Evolutionary conservation across 2,329 filamentous ascomycete species (phyloP).

Genomic region (Aspergillus novofumigatus): DNA sequence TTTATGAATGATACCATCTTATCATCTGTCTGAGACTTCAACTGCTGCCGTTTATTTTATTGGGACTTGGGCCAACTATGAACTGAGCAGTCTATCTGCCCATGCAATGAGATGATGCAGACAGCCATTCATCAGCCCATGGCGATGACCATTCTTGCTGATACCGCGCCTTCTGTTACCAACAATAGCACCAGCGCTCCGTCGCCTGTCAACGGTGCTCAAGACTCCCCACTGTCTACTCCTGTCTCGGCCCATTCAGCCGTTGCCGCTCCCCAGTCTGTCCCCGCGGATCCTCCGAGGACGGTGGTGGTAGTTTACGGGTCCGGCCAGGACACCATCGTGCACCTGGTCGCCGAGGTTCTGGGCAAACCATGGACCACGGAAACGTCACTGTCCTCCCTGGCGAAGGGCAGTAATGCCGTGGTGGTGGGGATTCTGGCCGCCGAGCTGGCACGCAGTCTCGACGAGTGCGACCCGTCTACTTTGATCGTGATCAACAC

Average conservation of each 20-base stretch:
- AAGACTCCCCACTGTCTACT: not conserved
- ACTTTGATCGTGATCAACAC: constrained; percentile 69
- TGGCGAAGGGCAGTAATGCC: constrained; percentile 53
- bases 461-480: constrained; percentile 55
- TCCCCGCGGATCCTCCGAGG: constrained; percentile 15
- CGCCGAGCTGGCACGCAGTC: constrained; percentile 53
- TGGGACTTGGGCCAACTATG: constrained; percentile 20
- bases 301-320: constrained; percentile 65
- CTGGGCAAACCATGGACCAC: constrained; percentile 68
- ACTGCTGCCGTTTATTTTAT: not conserved
- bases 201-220: constrained; percentile 11
- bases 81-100: constrained; percentile 17
- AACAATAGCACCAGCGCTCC: constrained; percentile 2
- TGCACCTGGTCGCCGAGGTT: constrained; percentile 72
- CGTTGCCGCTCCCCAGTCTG: not conserved
- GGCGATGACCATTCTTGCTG: constrained; percentile 29
- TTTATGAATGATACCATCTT: not conserved
- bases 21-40: not conserved
- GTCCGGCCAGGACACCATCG: constrained; percentile 67
- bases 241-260: too few relatives aligned
- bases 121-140: constrained; percentile 29
- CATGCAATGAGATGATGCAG: constrained; percentile 33
- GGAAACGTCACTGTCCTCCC: constrained; percentile 54
- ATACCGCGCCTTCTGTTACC: constrained; percentile 18
- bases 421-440: constrained; percentile 65